phyloP scores from a whole-genome alignment of 176 grass and related monocot species.

The Poa pratensis region DNA sequence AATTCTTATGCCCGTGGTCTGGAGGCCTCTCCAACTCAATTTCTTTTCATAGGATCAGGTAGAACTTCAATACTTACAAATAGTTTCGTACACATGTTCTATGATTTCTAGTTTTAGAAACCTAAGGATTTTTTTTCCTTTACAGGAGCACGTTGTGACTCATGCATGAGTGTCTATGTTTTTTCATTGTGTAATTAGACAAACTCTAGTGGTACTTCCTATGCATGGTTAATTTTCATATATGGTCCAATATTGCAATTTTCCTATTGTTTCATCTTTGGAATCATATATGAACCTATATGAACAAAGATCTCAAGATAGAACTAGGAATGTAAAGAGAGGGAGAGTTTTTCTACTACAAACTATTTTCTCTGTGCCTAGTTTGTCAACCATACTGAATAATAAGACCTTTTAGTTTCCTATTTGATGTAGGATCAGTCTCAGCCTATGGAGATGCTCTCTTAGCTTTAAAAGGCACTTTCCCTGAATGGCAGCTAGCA shows the following conservation, averaged over 20 bases:
- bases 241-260: no score
- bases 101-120: neutral
- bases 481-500: constrained; percentile 35
- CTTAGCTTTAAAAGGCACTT: constrained; percentile 20
- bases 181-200: neutral
- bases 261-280: no score
- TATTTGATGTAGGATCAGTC: constrained; percentile 22
- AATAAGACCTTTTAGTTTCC: neutral
- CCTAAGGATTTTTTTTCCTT: neutral
- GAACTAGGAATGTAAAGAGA: neutral
- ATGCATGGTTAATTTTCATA: neutral
- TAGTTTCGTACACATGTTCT: neutral
- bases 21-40: neutral
- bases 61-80: neutral
- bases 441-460: constrained; percentile 28
- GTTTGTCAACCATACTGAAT: neutral
- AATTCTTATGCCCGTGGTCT: neutral
- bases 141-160: neutral
- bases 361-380: neutral
- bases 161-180: neutral
- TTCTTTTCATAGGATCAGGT: neutral
- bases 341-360: neutral
- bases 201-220: neutral
- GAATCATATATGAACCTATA: no score
- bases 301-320: neutral